These are phyloP conservation scores for Agrocybe pediades DNA, from an alignment of 768 basidiomycete genomes.

Conservation along the genomic window DNA sequence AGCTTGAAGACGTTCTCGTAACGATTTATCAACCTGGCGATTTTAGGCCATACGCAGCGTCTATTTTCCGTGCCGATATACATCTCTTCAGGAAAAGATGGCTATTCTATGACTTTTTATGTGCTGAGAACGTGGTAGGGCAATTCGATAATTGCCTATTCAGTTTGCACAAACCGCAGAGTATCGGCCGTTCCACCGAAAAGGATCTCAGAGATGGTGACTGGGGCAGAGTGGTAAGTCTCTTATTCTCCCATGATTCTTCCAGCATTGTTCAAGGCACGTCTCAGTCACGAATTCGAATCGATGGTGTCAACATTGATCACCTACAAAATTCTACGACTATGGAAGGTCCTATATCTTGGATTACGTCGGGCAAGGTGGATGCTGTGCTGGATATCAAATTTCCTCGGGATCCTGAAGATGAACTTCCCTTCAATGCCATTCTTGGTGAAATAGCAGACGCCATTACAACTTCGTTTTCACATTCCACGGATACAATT, in stretches of 20 bases:
- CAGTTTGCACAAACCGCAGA: slow-evolving; percentile 95
- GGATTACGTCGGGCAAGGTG: slow-evolving; percentile 96
- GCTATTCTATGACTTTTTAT: slow-evolving; percentile 93
- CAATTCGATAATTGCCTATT: slow-evolving; percentile 98
- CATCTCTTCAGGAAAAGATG: slow-evolving; percentile 85
- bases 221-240: slow-evolving; percentile 85
- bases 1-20: slow-evolving; percentile 90
- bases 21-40: slow-evolving; percentile 93
- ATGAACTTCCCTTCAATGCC: slow-evolving; percentile 71
- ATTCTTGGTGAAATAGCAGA: slow-evolving; percentile 91
- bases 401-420: slow-evolving; percentile 81
- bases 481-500: slow-evolving; percentile 50
- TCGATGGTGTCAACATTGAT: slow-evolving; percentile 96
- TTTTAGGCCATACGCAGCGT: slow-evolving; percentile 90
- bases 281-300: slow-evolving; percentile 87
- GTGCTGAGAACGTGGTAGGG: slow-evolving; percentile 94
- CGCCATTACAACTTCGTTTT: slow-evolving; percentile 72
- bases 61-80: slow-evolving; percentile 92
- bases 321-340: slow-evolving; percentile 87
- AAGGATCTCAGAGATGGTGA: slow-evolving; percentile 81
- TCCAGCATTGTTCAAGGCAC: neutral
- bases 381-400: slow-evolving; percentile 98
- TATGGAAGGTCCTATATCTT: slow-evolving; percentile 87
- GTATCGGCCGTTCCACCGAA: slow-evolving; percentile 88
- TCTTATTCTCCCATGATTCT: neutral